Evolutionary conservation across 441 rosid genomes (phyloP).

Genomic region (Erodium texanum): DNA sequence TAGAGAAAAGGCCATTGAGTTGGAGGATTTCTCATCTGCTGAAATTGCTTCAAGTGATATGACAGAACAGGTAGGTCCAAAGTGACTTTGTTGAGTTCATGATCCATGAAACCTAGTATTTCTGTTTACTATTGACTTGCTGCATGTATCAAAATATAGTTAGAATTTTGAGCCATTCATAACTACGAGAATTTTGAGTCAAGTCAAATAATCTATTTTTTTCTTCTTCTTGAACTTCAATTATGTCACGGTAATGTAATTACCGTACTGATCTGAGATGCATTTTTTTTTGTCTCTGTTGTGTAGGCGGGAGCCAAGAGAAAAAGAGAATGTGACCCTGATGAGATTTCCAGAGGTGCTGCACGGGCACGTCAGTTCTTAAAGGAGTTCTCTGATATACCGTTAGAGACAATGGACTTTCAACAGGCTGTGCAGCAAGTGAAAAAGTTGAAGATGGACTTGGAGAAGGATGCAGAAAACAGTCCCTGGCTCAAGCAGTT

Average conservation of each 20-base stretch:
- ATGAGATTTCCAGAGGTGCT: slow-evolving; percentile 60
- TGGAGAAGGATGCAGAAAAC: slow-evolving; percentile 59
- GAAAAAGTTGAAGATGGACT: slow-evolving; percentile 44
- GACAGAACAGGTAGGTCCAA: slow-evolving; percentile 31
- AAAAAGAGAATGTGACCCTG: slow-evolving; percentile 46
- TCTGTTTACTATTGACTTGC: not conserved
- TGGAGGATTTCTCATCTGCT: slow-evolving; percentile 85
- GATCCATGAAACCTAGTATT: not conserved
- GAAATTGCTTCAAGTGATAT: slow-evolving; percentile 36
- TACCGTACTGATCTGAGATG: not conserved
- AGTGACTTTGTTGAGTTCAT: slow-evolving; percentile 3
- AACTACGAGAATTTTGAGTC: not conserved
- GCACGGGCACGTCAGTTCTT: slow-evolving; percentile 68
- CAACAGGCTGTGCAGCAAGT: slow-evolving; percentile 54
- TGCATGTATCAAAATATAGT: not conserved
- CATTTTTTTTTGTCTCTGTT: not conserved
- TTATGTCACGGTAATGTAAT: no score
- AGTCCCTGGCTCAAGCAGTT: slow-evolving; percentile 70
- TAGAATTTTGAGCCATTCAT: not conserved
- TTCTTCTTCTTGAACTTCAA: no score
- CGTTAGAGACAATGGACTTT: slow-evolving; percentile 75
- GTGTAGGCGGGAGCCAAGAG: slow-evolving; percentile 62
- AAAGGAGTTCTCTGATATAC: slow-evolving; percentile 74
- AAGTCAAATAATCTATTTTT: no score
- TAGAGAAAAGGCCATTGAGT: slow-evolving; percentile 90